phyloP scores from a whole-genome alignment of 73 alveolate genomes.

The Tetrahymena borealis region DNA sequence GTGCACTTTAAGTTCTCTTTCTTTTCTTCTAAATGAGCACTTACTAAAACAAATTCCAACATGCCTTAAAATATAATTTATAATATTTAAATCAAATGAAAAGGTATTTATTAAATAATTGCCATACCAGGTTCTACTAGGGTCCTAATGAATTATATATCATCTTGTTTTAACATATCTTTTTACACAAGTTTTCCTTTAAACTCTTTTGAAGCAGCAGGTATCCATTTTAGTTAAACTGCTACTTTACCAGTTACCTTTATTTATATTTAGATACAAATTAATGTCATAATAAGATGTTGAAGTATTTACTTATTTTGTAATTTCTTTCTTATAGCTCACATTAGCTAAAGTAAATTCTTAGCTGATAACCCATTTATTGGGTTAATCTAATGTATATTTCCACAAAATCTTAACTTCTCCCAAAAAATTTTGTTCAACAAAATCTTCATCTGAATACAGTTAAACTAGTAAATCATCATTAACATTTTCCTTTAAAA shows the following conservation, averaged over 20 bases:
- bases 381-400: constrained; percentile 1
- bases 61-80: background rate
- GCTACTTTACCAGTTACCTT: background rate
- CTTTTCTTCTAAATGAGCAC: background rate
- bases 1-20: background rate
- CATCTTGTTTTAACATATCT: background rate
- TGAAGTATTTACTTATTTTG: background rate
- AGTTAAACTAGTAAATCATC: constrained; percentile 8
- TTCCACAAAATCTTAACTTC: constrained; percentile 34
- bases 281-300: background rate
- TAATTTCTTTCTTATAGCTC: constrained; percentile 11
- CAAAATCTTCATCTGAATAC: background rate
- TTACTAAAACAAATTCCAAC: background rate
- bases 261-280: background rate
- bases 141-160: background rate
- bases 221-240: background rate
- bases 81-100: background rate
- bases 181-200: background rate
- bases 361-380: constrained; percentile 9
- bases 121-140: background rate
- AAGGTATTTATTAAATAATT: background rate
- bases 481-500: constrained; percentile 9
- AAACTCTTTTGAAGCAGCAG: background rate
- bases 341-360: constrained; percentile 1
- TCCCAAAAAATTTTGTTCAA: constrained; percentile 22